phyloP scores from a whole-genome alignment of 495 filamentous ascomycete genomes.

The Schizothecium vesticola region DNA sequence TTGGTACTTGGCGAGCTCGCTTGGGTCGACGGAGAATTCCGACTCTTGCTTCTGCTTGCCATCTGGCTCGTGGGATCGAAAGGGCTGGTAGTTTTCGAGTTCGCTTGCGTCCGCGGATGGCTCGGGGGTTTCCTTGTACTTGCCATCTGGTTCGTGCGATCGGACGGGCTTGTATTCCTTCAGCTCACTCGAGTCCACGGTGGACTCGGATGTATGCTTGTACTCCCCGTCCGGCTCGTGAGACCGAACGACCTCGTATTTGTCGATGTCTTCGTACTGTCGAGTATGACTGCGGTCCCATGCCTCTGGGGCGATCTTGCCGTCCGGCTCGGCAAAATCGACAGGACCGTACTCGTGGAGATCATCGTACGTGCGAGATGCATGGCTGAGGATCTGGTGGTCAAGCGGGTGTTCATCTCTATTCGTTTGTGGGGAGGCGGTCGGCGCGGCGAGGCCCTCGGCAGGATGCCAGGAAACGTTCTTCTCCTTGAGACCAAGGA shows the following conservation, averaged over 20 bases:
- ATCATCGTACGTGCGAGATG: conserved; percentile 19
- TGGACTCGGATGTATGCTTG: conserved; percentile 7
- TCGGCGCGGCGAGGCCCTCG: conserved; percentile 9
- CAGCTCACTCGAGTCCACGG: conserved; percentile 10
- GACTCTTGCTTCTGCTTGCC: conserved; percentile 13
- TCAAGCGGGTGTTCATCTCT: not conserved
- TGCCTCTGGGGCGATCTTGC: not conserved
- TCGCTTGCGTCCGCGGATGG: conserved; percentile 12
- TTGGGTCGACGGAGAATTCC: conserved; percentile 5
- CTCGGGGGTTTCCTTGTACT: conserved; percentile 9
- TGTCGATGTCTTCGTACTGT: conserved; percentile 12
- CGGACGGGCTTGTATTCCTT: conserved; percentile 22
- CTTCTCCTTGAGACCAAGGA: conserved; percentile 12
- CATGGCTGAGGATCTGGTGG: not conserved
- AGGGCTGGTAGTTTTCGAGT: conserved; percentile 17
- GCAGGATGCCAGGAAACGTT: conserved; percentile 23
- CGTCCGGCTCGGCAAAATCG: not conserved
- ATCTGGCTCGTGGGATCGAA: conserved; percentile 22
- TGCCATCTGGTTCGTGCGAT: conserved; percentile 15
- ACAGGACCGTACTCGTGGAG: conserved; percentile 26
- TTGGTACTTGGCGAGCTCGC: conserved; percentile 19
- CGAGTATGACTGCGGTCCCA: not conserved
- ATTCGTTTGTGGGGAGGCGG: not conserved
- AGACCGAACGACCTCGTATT: conserved; percentile 21
- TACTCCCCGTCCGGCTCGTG: conserved; percentile 17